phyloP scores from a whole-genome alignment of 176 grass and related monocot genomes.

The Pontederia crassipes region DNA sequence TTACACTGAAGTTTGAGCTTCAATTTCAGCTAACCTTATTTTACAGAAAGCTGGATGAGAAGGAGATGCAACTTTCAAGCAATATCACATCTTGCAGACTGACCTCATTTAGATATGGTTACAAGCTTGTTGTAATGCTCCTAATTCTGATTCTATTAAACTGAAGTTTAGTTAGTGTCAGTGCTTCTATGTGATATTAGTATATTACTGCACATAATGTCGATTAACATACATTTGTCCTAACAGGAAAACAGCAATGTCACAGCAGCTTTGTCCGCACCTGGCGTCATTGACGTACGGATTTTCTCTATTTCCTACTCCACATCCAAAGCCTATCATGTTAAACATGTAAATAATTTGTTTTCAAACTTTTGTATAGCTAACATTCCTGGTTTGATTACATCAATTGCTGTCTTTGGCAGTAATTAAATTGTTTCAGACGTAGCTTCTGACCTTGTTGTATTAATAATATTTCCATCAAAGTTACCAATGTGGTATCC shows the following conservation, averaged over 20 bases:
- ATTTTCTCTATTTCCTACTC: not conserved
- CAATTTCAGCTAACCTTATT: conserved; percentile 6
- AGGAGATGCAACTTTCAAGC: conserved; percentile 59
- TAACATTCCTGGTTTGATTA: no score
- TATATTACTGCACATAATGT: not conserved
- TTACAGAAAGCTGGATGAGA: conserved; percentile 51
- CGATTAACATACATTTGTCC: conserved; percentile 4
- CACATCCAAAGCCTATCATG: not conserved
- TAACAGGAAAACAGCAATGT: conserved; percentile 78
- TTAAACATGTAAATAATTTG: not conserved
- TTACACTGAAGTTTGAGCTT: not conserved
- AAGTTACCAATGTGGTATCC: no score
- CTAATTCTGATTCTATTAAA: conserved; percentile 1
- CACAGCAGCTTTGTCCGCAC: conserved; percentile 54
- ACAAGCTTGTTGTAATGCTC: conserved; percentile 80
- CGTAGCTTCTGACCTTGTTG: not conserved
- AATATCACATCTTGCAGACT: conserved; percentile 48
- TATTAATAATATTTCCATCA: no score
- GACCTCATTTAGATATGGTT: conserved; percentile 80
- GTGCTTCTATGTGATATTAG: not conserved
- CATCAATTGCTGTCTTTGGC: not conserved
- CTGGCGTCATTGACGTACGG: conserved; percentile 68
- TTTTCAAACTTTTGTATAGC: not conserved
- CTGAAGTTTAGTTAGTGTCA: not conserved
- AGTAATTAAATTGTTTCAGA: not conserved